These are phyloP conservation scores for Aspergillus glaucus DNA, from an alignment of 2,329 filamentous ascomycete species.

Conservation along the genomic window DNA sequence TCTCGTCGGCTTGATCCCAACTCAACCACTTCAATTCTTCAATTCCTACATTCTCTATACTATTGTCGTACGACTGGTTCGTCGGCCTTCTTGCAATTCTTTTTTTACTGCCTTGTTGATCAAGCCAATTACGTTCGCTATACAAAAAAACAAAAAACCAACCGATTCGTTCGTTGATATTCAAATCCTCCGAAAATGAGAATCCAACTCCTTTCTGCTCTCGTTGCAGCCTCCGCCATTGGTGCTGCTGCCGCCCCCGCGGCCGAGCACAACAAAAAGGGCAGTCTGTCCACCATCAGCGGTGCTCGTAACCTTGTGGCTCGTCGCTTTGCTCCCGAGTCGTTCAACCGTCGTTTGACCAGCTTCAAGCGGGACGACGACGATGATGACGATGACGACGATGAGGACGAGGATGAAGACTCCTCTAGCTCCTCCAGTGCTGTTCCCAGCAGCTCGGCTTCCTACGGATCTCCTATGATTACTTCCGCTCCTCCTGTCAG, in stretches of 20 bases:
- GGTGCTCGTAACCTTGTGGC: not conserved
- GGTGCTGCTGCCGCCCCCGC: not conserved
- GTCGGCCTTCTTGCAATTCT: not conserved
- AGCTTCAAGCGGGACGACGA: not conserved
- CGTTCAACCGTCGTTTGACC: not conserved
- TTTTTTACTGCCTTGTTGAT: not conserved
- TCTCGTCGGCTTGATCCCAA: not conserved
- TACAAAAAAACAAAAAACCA: not conserved
- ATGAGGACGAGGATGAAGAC: not conserved
- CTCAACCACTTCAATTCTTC: not conserved
- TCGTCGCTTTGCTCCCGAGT: not conserved
- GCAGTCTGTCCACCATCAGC: not conserved
- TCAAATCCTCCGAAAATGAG: not conserved
- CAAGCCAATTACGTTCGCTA: not conserved
- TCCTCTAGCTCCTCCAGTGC: not conserved
- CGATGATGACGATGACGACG: not conserved
- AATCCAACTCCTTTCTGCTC: not conserved
- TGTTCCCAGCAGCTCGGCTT: conserved; percentile 3
- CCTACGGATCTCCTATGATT: not conserved
- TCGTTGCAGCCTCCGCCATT: not conserved
- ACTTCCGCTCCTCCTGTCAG: conserved; percentile 1
- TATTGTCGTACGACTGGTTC: not conserved
- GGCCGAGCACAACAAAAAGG: not conserved
- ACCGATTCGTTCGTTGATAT: not conserved
- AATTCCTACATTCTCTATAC: not conserved